Base-by-base conservation (phyloP, 1,284 basidiomycete genomes). In the Ustilago xerochloae region DNA sequence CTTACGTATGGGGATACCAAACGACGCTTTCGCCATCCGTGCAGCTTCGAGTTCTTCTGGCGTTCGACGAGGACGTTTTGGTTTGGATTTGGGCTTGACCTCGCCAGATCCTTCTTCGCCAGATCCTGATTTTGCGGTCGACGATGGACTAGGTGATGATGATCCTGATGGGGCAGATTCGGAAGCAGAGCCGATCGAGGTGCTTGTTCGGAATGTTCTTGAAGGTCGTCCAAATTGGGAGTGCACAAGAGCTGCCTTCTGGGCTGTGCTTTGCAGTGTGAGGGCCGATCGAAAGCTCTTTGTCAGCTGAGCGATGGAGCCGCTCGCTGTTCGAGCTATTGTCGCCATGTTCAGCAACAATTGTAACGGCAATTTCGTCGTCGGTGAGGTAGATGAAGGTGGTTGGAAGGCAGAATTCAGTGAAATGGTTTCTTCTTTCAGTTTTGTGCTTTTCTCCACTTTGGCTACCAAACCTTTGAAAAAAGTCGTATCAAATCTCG, bases 391-490 rank as follows among this genome's bases (percentile, higher is more conserved):
- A 39, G 49, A 18, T 28, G 49, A 33, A 12, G 22, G 13, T 6
- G 20, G 16, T n/a, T 9, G 9, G 28, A 28, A 33, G 45, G 38
- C 29, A 4, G 32, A 38, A 38, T 26, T 9, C 20, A 38, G 32
- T 45, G 38, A 8, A 41, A 41, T 20, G 20, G 18, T 56, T 16
- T 3, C 32, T 47, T 36, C 22, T 15, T 24, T n/a, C n/a, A 38
- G 9, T 36, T 49, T 50, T 41, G 36, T 33, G 26, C 20, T 24
- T 38, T 63, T 63, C 66, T 69, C 66, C 56, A 63, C 66, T 59
- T n/a, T n/a, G n/a, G n/a, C n/a, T n/a, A n/a, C n/a, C 52, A n/a
- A 41, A 32, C 35, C 9, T 29, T 24, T 6, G 28, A 55, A 52
- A 38, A 30, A 54, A 48, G 35, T 30, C 3, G 20, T 10, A 8